Conservation (phyloP, 305 asterid species). For the Salvia sclarea region DNA sequence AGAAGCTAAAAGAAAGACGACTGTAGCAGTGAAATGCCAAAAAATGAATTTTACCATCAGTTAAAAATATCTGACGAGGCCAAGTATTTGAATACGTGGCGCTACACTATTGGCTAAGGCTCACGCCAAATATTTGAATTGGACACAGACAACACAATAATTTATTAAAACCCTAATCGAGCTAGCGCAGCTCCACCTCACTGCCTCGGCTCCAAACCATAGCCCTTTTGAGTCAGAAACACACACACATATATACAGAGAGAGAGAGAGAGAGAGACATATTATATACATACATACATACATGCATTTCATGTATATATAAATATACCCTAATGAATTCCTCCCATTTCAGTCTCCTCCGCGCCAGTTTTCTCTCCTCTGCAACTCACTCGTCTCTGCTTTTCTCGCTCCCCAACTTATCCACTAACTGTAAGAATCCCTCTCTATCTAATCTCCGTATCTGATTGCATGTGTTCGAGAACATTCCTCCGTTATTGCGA, state of each 20-base stretch:
- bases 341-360: constrained; percentile 30
- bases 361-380: constrained; percentile 48
- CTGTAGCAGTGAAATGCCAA: background rate
- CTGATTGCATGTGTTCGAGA: constrained; percentile 10
- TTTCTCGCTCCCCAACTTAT: constrained; percentile 33
- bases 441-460: background rate
- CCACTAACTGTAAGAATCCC: constrained; percentile 41
- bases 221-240: background rate
- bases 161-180: constrained; percentile 28
- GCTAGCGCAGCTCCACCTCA: background rate
- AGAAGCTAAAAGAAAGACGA: too few relatives aligned
- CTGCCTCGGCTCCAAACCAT: background rate
- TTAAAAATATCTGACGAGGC: background rate
- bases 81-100: background rate
- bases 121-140: background rate
- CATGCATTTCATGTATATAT: background rate
- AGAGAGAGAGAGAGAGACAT: too few relatives aligned
- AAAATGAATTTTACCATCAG: background rate
- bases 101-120: background rate
- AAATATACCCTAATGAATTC: constrained; percentile 35
- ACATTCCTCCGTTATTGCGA: background rate
- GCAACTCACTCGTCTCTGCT: constrained; percentile 41
- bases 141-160: background rate
- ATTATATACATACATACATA: background rate
- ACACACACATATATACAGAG: too few relatives aligned